Conservation (phyloP, 2,329 filamentous ascomycete genomes). For the Neofusicoccum umdonicola region DNA sequence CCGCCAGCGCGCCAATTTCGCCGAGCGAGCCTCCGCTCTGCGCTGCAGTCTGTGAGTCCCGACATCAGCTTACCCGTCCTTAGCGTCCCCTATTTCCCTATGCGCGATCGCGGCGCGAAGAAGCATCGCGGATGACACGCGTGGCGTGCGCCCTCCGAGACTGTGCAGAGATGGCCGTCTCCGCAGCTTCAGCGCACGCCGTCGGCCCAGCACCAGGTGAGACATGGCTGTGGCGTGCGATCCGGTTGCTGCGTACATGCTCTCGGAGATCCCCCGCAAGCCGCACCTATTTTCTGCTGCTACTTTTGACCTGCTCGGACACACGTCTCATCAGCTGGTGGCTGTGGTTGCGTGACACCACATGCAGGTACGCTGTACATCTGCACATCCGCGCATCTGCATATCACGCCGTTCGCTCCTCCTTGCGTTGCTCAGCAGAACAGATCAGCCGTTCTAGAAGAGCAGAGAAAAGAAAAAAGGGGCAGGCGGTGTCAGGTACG, state of each 20-base stretch:
- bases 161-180: too few relatives aligned
- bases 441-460: conserved; percentile 4
- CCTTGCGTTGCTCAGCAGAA: neutral
- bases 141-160: neutral
- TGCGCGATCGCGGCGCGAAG: neutral
- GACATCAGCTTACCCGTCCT: neutral
- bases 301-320: neutral
- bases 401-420: neutral
- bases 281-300: neutral
- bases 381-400: neutral
- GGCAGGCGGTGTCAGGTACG: neutral
- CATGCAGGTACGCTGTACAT: neutral
- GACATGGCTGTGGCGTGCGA: conserved; percentile 5
- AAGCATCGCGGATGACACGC: neutral
- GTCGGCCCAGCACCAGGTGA: neutral
- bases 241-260: neutral
- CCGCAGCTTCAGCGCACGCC: too few relatives aligned
- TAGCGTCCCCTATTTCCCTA: neutral
- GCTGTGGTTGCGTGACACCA: neutral
- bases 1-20: neutral
- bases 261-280: conserved; percentile 13
- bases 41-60: neutral
- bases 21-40: conserved; percentile 4
- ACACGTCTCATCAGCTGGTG: neutral
- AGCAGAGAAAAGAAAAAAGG: neutral